phyloP scores from a whole-genome alignment of 805 yeast species.

The Starmerella vitae region DNA sequence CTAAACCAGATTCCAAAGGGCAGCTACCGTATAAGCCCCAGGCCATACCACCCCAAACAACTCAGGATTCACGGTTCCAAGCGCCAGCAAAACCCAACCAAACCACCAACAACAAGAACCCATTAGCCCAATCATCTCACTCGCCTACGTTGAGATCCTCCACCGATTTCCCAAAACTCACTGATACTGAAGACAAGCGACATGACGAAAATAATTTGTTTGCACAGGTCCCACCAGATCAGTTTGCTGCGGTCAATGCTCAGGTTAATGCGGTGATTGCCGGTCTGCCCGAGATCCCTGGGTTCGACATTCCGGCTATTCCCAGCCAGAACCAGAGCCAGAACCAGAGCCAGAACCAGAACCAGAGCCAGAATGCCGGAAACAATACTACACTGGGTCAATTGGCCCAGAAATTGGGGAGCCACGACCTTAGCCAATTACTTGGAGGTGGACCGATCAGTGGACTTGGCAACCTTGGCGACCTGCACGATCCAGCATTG shows the following conservation, averaged over 20 bases:
- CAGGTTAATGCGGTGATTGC: conserved; percentile 19
- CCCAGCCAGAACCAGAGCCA: neutral
- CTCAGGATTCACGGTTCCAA: neutral
- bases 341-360: neutral
- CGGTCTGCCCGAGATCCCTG: conserved; percentile 18
- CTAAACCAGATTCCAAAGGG: neutral
- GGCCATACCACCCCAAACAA: neutral
- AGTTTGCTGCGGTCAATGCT: conserved; percentile 18
- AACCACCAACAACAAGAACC: neutral
- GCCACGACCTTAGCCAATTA: neutral
- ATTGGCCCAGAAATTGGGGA: neutral
- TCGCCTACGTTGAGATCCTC: too few relatives aligned
- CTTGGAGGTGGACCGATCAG: neutral
- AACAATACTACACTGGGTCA: neutral
- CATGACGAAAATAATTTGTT: conserved; percentile 22
- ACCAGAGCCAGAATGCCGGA: neutral
- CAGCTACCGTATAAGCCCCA: neutral
- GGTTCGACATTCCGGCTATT: conserved; percentile 11
- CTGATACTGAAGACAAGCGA: neutral
- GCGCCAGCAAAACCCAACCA: neutral
- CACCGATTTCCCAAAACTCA: too few relatives aligned
- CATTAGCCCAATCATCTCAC: too few relatives aligned
- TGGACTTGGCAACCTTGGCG: neutral
- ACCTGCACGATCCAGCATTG: neutral
- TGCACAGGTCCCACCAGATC: conserved; percentile 17